These are phyloP conservation scores for Cryomyces antarcticus DNA, from an alignment of 495 filamentous ascomycete species.

Conservation along the genomic window DNA sequence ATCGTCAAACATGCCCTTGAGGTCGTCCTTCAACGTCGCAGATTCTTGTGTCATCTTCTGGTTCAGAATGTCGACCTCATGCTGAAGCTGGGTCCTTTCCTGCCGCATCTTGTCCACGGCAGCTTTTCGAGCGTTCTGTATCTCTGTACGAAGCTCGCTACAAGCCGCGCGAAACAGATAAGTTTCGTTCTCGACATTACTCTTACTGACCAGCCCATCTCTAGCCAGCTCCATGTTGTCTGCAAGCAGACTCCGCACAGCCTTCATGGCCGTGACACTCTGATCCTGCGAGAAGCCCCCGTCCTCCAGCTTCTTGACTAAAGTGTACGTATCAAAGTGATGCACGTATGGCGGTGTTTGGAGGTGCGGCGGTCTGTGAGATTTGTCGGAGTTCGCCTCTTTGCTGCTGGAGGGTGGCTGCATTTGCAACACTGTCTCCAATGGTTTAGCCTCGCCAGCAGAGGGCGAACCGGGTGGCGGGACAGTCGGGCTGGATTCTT, in stretches of 20 bases:
- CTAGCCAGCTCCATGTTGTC: slow-evolving; percentile 63
- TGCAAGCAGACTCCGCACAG: slow-evolving; percentile 51
- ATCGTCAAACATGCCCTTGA: slow-evolving; percentile 92
- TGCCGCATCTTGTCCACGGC: slow-evolving; percentile 54
- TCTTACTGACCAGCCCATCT: slow-evolving; percentile 53
- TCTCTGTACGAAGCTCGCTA: slow-evolving; percentile 71
- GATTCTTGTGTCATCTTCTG: slow-evolving; percentile 69
- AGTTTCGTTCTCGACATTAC: slow-evolving; percentile 63
- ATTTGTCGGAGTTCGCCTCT: slow-evolving; percentile 10
- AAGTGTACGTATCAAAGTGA: slow-evolving; percentile 84
- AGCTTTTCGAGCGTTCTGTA: slow-evolving; percentile 31
- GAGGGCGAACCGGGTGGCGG: neutral
- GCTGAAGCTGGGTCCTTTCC: slow-evolving; percentile 66
- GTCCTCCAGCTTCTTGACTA: slow-evolving; percentile 54
- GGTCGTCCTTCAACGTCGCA: slow-evolving; percentile 60
- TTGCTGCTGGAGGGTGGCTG: slow-evolving; percentile 23
- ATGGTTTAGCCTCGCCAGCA: slow-evolving; percentile 24
- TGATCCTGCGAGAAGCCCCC: slow-evolving; percentile 51
- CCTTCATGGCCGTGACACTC: slow-evolving; percentile 71
- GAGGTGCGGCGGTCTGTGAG: slow-evolving; percentile 39
- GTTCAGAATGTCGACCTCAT: slow-evolving; percentile 79
- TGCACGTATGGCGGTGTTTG: slow-evolving; percentile 66
- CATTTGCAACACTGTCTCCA: slow-evolving; percentile 47
- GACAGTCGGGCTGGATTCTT: neutral
- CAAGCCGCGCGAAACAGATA: slow-evolving; percentile 92